These are phyloP conservation scores for Microcos paniculata DNA, from an alignment of 345 rosid genomes.

Conservation along the genomic window DNA sequence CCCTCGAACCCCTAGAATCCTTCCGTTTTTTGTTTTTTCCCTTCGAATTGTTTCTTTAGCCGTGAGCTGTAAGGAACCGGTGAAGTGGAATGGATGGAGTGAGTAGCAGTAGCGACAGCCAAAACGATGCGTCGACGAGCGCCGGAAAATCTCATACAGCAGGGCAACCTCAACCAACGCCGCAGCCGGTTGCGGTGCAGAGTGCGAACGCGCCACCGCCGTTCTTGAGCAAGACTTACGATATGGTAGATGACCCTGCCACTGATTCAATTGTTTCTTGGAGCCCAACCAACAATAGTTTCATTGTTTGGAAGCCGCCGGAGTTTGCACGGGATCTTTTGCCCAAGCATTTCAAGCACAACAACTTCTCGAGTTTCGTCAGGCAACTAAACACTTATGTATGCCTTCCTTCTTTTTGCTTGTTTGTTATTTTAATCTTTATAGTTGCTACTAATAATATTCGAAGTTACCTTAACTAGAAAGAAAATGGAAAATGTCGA, in stretches of 20 bases:
- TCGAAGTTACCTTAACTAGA: neutral
- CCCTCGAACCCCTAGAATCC: slow-evolving; percentile 17
- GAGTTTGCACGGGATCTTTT: slow-evolving; percentile 78
- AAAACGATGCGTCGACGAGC: slow-evolving; percentile 30
- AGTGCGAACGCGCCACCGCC: slow-evolving; percentile 65
- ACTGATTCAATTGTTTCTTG: slow-evolving; percentile 79
- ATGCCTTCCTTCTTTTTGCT: slow-evolving; percentile 5
- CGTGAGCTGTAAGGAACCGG: neutral
- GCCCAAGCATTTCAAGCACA: slow-evolving; percentile 88
- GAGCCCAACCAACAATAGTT: slow-evolving; percentile 78
- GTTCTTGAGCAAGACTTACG: slow-evolving; percentile 86
- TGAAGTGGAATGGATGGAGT: slow-evolving; percentile 32
- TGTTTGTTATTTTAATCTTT: neutral
- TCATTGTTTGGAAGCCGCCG: slow-evolving; percentile 85
- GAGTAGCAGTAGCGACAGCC: slow-evolving; percentile 15
- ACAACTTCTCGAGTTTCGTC: slow-evolving; percentile 90
- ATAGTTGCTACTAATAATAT: neutral
- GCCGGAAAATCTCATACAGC: slow-evolving; percentile 10
- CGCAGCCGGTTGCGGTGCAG: slow-evolving; percentile 47
- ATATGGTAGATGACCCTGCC: slow-evolving; percentile 87
- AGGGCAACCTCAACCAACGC: slow-evolving; percentile 11
- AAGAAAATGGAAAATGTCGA: neutral
- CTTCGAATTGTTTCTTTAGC: neutral
- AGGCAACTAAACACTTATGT: slow-evolving; percentile 91
- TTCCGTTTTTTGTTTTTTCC: too few relatives aligned